A percentile compares a stretch with the other conserved stretches of the same genome.
Conservation (phyloP, 495 filamentous ascomycete species). For the Penicillium steckii region DNA sequence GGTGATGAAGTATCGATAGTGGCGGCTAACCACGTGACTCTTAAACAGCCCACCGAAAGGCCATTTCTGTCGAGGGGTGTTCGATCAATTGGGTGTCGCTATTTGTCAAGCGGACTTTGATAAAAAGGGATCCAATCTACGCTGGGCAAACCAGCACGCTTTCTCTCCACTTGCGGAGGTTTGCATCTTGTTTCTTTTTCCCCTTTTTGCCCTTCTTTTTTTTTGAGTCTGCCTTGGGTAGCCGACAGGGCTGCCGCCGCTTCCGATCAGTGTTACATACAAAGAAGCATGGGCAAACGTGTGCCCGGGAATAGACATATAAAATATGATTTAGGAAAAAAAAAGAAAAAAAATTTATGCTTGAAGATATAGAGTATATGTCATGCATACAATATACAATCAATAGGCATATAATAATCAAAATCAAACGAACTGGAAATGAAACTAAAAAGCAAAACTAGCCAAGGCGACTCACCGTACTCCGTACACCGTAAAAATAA, state of each 20-base stretch:
- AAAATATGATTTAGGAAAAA: too few relatives aligned
- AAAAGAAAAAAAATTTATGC: background rate
- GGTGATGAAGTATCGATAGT: conserved; percentile 35
- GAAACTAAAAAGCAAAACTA: background rate
- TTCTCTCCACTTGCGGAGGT: conserved; percentile 7
- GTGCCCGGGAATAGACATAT: too few relatives aligned
- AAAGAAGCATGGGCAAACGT: background rate
- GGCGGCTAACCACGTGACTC: conserved; percentile 6
- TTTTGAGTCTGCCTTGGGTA: conserved; percentile 6
- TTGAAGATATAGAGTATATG: background rate
- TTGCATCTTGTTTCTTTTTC: background rate
- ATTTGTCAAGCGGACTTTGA: conserved; percentile 31
- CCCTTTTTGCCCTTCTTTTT: conserved; percentile 17
- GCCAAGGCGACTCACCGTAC: background rate
- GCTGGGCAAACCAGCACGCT: conserved; percentile 23
- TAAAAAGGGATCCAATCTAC: conserved; percentile 30
- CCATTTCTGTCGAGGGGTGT: conserved; percentile 18
- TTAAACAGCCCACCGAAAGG: conserved; percentile 26
- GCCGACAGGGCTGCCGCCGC: conserved; percentile 8
- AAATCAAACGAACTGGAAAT: background rate
- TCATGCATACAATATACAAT: background rate
- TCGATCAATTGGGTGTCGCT: conserved; percentile 23
- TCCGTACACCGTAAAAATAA: conserved; percentile 14
- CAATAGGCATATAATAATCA: background rate
- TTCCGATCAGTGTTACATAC: conserved; percentile 12